phyloP scores from a whole-genome alignment of 805 yeast species.

The Ogataea nonfermentans region DNA sequence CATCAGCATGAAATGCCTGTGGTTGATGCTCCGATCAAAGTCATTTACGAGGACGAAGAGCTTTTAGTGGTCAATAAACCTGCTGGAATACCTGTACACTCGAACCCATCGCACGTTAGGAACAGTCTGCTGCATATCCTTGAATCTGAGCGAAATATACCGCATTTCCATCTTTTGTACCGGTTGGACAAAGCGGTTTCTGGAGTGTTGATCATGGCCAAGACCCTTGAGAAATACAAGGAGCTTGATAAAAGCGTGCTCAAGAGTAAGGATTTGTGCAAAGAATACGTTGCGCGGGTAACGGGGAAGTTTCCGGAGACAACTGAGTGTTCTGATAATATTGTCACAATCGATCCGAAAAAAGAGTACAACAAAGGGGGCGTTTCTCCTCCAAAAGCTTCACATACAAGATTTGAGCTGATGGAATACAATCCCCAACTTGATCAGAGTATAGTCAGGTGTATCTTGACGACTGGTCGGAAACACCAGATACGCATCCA shows the following conservation, averaged over 20 bases:
- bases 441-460: slow-evolving; percentile 40
- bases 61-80: slow-evolving; percentile 50
- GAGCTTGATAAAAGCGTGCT: slow-evolving; percentile 25
- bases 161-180: slow-evolving; percentile 38
- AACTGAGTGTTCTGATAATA: slow-evolving; percentile 36
- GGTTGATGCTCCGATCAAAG: slow-evolving; percentile 20
- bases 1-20: slow-evolving; percentile 50
- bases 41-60: slow-evolving; percentile 38
- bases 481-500: slow-evolving; percentile 58
- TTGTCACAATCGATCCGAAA: slow-evolving; percentile 26
- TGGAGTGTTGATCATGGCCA: slow-evolving; percentile 47
- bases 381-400: slow-evolving; percentile 12
- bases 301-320: slow-evolving; percentile 38
- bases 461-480: slow-evolving; percentile 47
- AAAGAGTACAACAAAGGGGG: slow-evolving; percentile 26
- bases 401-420: slow-evolving; percentile 21
- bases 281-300: slow-evolving; percentile 44
- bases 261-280: slow-evolving; percentile 19
- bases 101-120: slow-evolving; percentile 42
- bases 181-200: slow-evolving; percentile 52
- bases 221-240: slow-evolving; percentile 31
- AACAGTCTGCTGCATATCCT: slow-evolving; percentile 46
- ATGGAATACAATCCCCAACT: slow-evolving; percentile 26
- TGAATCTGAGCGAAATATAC: slow-evolving; percentile 28
- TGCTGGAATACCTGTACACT: slow-evolving; percentile 54